These are phyloP conservation scores for Arctostaphylos glauca DNA, from an alignment of 148 eudicot genomes.

Conservation along the genomic window DNA sequence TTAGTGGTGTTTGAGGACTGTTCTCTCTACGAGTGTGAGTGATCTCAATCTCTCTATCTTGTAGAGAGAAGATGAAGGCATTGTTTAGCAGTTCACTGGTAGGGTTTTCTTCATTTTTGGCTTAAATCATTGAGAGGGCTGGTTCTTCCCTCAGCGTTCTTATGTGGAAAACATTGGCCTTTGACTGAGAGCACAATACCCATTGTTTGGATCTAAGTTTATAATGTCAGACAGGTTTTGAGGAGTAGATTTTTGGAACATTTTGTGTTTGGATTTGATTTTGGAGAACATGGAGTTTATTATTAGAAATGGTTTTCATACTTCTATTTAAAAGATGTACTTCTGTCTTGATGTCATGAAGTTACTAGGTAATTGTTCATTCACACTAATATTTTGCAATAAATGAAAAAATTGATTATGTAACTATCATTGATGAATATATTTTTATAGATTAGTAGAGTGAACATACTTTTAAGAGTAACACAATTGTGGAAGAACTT, in stretches of 20 bases:
- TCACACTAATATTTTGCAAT: too few species aligned
- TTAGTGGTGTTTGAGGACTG: constrained; percentile 29
- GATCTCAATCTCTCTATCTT: not conserved
- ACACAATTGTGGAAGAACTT: too few species aligned
- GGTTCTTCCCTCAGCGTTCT: constrained; percentile 15
- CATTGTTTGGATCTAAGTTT: not conserved
- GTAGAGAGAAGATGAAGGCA: constrained; percentile 20
- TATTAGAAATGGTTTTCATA: too few species aligned
- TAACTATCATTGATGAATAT: too few species aligned
- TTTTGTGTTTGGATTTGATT: too few species aligned
- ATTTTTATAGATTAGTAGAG: too few species aligned
- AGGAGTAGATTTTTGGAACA: not conserved
- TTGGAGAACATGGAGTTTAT: too few species aligned
- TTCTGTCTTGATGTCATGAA: too few species aligned
- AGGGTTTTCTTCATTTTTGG: not conserved
- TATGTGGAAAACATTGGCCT: constrained; percentile 32
- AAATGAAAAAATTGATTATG: too few species aligned
- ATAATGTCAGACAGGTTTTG: not conserved
- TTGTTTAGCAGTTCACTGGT: constrained; percentile 9
- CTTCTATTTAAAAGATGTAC: too few species aligned
- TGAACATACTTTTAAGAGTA: too few species aligned
- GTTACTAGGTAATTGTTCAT: too few species aligned
- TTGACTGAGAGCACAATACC: constrained; percentile 12
- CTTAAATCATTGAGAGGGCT: constrained; percentile 9
- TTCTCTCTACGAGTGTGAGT: constrained; percentile 13